These are phyloP conservation scores for Leccinum obscurum DNA, from an alignment of 768 basidiomycete species.

Conservation along the genomic window DNA sequence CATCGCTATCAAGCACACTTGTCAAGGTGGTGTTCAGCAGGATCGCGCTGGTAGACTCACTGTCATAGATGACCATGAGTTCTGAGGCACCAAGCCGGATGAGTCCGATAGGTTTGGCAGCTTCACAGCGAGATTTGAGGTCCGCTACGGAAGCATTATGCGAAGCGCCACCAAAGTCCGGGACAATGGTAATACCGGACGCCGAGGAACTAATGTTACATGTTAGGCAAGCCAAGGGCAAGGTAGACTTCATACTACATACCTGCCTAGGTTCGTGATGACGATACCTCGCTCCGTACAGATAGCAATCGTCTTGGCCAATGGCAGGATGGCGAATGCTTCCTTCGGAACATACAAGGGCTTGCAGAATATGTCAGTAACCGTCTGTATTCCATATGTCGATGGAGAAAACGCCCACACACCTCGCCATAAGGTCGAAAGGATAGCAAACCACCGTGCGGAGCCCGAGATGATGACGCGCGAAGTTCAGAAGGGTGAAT, in stretches of 20 bases:
- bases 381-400: slow-evolving; percentile 3
- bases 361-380: slow-evolving; percentile 35
- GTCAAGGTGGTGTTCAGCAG: background rate
- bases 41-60: slow-evolving; percentile 40
- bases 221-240: background rate
- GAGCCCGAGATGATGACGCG: slow-evolving; percentile 37
- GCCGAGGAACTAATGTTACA: slow-evolving; percentile 38
- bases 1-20: slow-evolving; percentile 46
- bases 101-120: slow-evolving; percentile 65
- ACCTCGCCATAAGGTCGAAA: slow-evolving; percentile 73
- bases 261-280: slow-evolving; percentile 71
- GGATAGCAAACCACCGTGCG: slow-evolving; percentile 32
- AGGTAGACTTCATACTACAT: slow-evolving; percentile 21
- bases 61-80: slow-evolving; percentile 72
- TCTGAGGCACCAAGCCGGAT: slow-evolving; percentile 55
- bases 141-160: slow-evolving; percentile 41
- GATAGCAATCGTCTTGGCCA: slow-evolving; percentile 65
- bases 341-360: slow-evolving; percentile 72
- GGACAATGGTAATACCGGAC: slow-evolving; percentile 50
- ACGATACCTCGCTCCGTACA: slow-evolving; percentile 64
- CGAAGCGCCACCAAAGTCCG: slow-evolving; percentile 51
- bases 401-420: slow-evolving; percentile 20
- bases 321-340: slow-evolving; percentile 55
- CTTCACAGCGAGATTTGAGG: slow-evolving; percentile 61
- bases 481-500: slow-evolving; percentile 40